phyloP scores from a whole-genome alignment of 306 rosid genomes.

The Gynostemma pentaphyllum region DNA sequence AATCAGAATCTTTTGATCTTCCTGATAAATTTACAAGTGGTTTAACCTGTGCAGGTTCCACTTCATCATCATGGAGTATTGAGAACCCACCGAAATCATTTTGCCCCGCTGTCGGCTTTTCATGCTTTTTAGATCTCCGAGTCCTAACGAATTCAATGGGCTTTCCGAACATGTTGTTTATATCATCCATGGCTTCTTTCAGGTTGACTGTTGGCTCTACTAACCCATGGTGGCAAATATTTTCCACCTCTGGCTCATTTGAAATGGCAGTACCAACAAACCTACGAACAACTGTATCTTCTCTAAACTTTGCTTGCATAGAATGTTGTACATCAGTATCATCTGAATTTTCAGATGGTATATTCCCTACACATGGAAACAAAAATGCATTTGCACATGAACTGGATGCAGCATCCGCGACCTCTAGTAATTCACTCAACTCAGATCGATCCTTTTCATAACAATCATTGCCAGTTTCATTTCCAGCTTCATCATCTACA shows the following conservation, averaged over 20 bases:
- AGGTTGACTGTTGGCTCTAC: constrained; percentile 91
- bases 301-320: constrained; percentile 47
- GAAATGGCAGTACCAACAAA: constrained; percentile 84
- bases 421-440: constrained; percentile 17
- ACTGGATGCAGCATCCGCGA: constrained; percentile 25
- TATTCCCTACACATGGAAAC: constrained; percentile 54
- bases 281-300: constrained; percentile 81
- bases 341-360: constrained; percentile 31
- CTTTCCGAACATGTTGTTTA: constrained; percentile 92
- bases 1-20: constrained; percentile 37
- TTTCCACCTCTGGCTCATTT: constrained; percentile 79
- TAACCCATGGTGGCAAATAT: constrained; percentile 89
- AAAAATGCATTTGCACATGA: constrained; percentile 35
- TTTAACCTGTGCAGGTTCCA: constrained; percentile 25
- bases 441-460: constrained; percentile 17
- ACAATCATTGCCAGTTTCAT: constrained; percentile 14
- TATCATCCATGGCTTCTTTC: constrained; percentile 95
- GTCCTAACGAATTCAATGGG: constrained; percentile 75
- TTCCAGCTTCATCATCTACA: constrained; percentile 45
- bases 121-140: constrained; percentile 44
- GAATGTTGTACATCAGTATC: constrained; percentile 26
- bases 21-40: constrained; percentile 23
- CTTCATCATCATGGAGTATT: constrained; percentile 71
- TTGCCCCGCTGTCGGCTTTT: constrained; percentile 32
- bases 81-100: constrained; percentile 50